phyloP scores from a whole-genome alignment of 805 yeast genomes.

The Barnettozyma californica region DNA sequence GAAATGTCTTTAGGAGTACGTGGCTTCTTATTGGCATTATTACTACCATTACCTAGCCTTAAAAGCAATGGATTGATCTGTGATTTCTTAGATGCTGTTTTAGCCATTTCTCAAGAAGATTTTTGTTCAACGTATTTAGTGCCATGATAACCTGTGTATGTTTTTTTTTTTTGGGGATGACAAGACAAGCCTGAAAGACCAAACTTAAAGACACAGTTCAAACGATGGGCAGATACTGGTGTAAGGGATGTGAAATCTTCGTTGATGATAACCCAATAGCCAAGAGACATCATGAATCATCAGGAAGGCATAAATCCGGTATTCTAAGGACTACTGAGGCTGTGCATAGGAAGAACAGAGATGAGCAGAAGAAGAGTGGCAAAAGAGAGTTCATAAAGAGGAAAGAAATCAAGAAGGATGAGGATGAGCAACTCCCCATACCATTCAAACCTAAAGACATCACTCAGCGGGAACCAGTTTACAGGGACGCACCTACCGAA shows the following conservation, averaged over 20 bases:
- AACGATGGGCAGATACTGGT: conserved; percentile 9
- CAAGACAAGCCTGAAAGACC: no score
- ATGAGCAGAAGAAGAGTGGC: neutral
- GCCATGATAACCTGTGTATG: neutral
- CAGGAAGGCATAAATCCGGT: conserved; percentile 3
- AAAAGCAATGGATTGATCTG: neutral
- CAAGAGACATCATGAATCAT: conserved; percentile 5
- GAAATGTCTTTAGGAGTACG: neutral
- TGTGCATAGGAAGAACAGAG: conserved; percentile 6
- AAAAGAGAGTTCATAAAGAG: neutral
- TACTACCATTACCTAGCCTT: neutral
- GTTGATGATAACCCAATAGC: conserved; percentile 7
- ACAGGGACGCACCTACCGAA: neutral
- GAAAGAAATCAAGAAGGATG: neutral
- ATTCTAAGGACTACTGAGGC: neutral
- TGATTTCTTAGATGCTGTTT: neutral
- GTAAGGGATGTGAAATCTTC: conserved; percentile 6
- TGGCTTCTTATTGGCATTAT: neutral
- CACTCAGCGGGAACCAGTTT: conserved; percentile 6
- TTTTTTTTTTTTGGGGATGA: neutral
- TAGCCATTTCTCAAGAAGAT: neutral
- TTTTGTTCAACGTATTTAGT: neutral
- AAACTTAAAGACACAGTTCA: neutral
- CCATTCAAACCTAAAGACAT: neutral
- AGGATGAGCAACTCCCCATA: neutral